Evolutionary conservation across 257 asterid genomes (phyloP).

Genomic region (Jacaranda copaia): DNA sequence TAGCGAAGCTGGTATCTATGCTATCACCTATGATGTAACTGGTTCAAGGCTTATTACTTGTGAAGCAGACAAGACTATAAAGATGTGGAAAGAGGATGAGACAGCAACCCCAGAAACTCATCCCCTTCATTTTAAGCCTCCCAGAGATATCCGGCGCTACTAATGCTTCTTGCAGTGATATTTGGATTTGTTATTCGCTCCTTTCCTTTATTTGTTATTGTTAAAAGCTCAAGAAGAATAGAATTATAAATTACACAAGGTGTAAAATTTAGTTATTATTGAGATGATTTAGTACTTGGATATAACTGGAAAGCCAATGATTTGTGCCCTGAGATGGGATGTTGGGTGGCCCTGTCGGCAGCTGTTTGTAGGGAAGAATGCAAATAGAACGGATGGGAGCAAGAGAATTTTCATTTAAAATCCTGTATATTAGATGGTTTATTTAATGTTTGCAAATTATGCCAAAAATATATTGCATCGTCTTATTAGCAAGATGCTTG

Average conservation of each 20-base stretch:
- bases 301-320: not conserved
- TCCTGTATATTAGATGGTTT: not conserved
- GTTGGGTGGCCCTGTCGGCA: not conserved
- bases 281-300: constrained; percentile 13
- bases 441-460: not conserved
- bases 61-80: constrained; percentile 95
- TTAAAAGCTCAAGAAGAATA: not conserved
- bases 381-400: too few relatives aligned
- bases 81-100: constrained; percentile 98
- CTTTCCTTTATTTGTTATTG: not conserved
- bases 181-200: not conserved
- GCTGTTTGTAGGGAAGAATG: too few relatives aligned
- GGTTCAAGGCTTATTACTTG: constrained; percentile 92
- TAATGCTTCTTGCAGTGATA: constrained; percentile 33
- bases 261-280: constrained; percentile 28
- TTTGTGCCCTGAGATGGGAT: not conserved
- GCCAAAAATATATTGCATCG: not conserved
- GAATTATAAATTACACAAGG: not conserved
- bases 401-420: too few relatives aligned
- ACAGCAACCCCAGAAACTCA: constrained; percentile 89
- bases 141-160: constrained; percentile 86
- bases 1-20: constrained; percentile 95
- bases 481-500: not conserved
- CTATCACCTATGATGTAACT: constrained; percentile 65
- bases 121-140: constrained; percentile 94